Evolutionary conservation across 495 filamentous ascomycete genomes (phyloP).

Genomic region (Penicillium tannophilum): DNA sequence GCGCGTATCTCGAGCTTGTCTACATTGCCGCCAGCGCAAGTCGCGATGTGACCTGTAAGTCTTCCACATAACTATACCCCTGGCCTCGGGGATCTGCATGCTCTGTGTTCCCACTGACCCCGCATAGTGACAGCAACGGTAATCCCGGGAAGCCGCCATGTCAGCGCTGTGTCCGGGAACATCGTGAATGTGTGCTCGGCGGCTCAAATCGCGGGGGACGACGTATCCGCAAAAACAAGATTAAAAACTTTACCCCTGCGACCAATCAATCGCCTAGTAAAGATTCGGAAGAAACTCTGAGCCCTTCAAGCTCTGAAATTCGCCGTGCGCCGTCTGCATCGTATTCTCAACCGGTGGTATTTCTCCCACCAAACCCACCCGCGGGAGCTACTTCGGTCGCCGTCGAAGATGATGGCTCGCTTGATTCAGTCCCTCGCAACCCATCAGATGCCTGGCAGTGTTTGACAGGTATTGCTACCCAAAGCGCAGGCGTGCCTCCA

Average conservation of each 20-base stretch:
- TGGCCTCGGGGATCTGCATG: constrained; percentile 21
- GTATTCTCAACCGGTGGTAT: constrained; percentile 42
- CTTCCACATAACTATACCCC: background rate
- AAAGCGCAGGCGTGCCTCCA: constrained; percentile 25
- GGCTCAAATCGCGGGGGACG: constrained; percentile 64
- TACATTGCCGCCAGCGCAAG: constrained; percentile 64
- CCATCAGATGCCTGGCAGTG: constrained; percentile 55
- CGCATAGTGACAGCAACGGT: constrained; percentile 46
- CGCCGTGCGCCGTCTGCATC: constrained; percentile 30
- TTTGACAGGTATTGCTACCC: constrained; percentile 43
- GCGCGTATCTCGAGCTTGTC: constrained; percentile 62
- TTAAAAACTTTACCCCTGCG: constrained; percentile 41
- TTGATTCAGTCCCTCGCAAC: constrained; percentile 45
- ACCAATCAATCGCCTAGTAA: constrained; percentile 28
- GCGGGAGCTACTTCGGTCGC: constrained; percentile 29
- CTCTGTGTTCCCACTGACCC: constrained; percentile 19
- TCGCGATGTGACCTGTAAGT: constrained; percentile 65
- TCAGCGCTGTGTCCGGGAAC: constrained; percentile 59
- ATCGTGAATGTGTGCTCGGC: constrained; percentile 62
- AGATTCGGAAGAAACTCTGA: constrained; percentile 30
- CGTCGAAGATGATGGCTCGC: constrained; percentile 45
- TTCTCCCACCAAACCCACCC: constrained; percentile 38
- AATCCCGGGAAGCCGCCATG: constrained; percentile 57
- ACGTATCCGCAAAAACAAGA: constrained; percentile 57
- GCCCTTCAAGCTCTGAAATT: constrained; percentile 33